Percentiles rank a stretch among this genome's conserved stretches.
Evolutionary conservation across 805 yeast genomes (phyloP).

Genomic region (Cyberlindnera mycetangii): DNA sequence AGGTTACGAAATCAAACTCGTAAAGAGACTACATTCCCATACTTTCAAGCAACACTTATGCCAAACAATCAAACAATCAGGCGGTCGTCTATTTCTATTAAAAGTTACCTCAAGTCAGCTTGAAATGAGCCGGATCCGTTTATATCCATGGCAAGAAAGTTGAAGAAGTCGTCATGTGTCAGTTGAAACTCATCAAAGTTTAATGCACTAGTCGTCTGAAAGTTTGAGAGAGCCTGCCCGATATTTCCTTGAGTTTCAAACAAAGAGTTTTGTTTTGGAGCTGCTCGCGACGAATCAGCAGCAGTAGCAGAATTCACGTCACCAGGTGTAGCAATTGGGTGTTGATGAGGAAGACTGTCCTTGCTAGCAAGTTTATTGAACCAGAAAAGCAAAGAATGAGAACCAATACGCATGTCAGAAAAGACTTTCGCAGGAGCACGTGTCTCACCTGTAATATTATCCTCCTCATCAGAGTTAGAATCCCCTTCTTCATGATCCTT

Average conservation of each 20-base stretch:
- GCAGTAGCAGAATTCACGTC: slow-evolving; percentile 10
- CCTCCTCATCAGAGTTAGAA: slow-evolving; percentile 25
- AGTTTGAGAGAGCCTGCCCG: slow-evolving; percentile 6
- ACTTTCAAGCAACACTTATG: too few relatives aligned
- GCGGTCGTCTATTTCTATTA: too few relatives aligned
- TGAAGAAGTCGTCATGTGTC: slow-evolving; percentile 31
- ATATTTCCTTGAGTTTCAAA: background rate
- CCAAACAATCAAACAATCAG: too few relatives aligned
- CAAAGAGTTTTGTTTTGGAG: background rate
- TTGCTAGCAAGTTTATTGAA: slow-evolving; percentile 26
- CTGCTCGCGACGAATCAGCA: background rate
- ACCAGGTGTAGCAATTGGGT: background rate
- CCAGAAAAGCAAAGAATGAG: slow-evolving; percentile 31
- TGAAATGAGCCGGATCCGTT: slow-evolving; percentile 24
- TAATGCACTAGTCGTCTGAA: slow-evolving; percentile 20
- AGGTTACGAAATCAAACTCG: too few relatives aligned
- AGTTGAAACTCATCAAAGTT: slow-evolving; percentile 25
- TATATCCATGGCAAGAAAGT: slow-evolving; percentile 27
- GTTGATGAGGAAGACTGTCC: background rate
- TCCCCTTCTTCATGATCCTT: slow-evolving; percentile 21
- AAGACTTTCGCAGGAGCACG: slow-evolving; percentile 36
- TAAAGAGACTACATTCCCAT: too few relatives aligned
- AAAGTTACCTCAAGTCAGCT: slow-evolving; percentile 13
- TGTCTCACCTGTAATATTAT: slow-evolving; percentile 23
- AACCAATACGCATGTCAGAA: slow-evolving; percentile 33